Evolutionary conservation across 495 filamentous ascomycete species (phyloP).

Genomic region (Xylaria castorea): DNA sequence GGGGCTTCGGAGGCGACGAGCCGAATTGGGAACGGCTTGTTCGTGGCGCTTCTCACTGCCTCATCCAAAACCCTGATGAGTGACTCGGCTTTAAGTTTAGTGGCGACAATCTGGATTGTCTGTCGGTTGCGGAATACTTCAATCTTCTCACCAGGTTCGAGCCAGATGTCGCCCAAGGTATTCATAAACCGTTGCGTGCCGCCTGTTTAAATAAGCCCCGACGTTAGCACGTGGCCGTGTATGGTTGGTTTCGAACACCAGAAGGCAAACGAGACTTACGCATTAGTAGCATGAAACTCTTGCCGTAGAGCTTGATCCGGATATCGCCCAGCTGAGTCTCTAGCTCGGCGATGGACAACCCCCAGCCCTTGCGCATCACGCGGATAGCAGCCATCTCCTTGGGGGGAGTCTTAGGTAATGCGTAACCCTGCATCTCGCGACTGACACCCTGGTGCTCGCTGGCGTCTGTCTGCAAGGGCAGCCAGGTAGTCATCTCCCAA

Average conservation of each 20-base stretch:
- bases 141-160: slow-evolving; percentile 45
- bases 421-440: slow-evolving; percentile 42
- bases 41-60: slow-evolving; percentile 25
- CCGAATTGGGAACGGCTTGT: slow-evolving; percentile 16
- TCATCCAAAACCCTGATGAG: slow-evolving; percentile 42
- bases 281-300: slow-evolving; percentile 47
- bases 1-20: slow-evolving; percentile 34
- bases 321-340: slow-evolving; percentile 42
- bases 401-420: slow-evolving; percentile 28
- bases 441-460: no score
- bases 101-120: slow-evolving; percentile 44
- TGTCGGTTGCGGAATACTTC: slow-evolving; percentile 36
- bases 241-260: background rate
- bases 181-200: slow-evolving; percentile 45
- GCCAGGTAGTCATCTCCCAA: slow-evolving; percentile 39
- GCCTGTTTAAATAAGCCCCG: slow-evolving; percentile 31
- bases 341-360: slow-evolving; percentile 40
- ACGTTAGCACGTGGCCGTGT: background rate
- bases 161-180: slow-evolving; percentile 34
- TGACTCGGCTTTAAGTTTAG: slow-evolving; percentile 40
- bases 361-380: slow-evolving; percentile 53
- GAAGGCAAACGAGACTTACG: slow-evolving; percentile 32
- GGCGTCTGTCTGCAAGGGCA: slow-evolving; percentile 32
- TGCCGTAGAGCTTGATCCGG: slow-evolving; percentile 38
- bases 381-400: slow-evolving; percentile 47